Evolutionary conservation across 148 eudicot genomes (phyloP).

Genomic region (Heliosperma pusillum): DNA sequence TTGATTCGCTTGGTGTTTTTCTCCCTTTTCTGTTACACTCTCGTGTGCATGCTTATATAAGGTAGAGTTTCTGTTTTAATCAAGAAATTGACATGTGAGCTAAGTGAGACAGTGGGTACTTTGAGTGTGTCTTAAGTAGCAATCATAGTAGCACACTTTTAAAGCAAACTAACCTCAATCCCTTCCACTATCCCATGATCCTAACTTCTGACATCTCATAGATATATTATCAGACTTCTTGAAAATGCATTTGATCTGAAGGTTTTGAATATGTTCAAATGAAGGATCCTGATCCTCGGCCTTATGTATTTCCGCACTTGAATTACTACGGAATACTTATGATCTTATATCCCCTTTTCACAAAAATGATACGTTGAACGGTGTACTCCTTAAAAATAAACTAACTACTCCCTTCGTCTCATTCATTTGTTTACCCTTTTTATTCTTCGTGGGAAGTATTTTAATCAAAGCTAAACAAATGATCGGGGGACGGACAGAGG

Average conservation of each 20-base stretch:
- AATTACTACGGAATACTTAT: no score
- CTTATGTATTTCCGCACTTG: no score
- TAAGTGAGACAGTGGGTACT: constrained; percentile 18
- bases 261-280: background rate
- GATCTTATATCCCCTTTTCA: background rate
- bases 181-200: background rate
- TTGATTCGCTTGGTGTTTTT: background rate
- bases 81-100: constrained; percentile 22
- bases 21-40: background rate
- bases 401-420: no score
- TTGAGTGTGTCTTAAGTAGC: constrained; percentile 30
- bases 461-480: no score
- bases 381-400: no score
- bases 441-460: no score
- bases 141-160: constrained; percentile 26
- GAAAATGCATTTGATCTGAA: background rate
- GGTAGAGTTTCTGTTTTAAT: constrained; percentile 9
- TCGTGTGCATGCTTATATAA: constrained; percentile 2
- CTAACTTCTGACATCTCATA: background rate
- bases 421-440: no score
- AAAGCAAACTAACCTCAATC: constrained; percentile 24
- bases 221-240: background rate
- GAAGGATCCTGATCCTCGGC: no score
- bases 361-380: background rate
- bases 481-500: no score